Base-by-base conservation (phyloP, 2,329 filamentous ascomycete genomes). In the Penicillium sumatraense region DNA sequence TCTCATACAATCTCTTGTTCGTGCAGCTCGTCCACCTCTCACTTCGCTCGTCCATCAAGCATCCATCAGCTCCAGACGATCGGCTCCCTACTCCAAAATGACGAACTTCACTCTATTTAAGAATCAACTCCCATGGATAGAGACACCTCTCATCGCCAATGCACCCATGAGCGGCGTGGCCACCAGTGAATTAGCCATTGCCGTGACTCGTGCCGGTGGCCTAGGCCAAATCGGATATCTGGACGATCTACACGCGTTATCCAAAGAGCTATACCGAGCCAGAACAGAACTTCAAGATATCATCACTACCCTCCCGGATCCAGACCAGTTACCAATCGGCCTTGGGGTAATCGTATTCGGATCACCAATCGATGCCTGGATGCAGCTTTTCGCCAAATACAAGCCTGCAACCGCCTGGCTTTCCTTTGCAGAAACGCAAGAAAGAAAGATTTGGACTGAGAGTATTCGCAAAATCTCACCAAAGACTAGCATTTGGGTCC, bases 121-220 rank as follows among this genome's bases (percentile, higher is more conserved):
- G 23, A 18, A n/a, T 33, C 35, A 20, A n/a, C 44, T 60, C 16
- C 60, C 58, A 52, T 62, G 60, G 60, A 48, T 50, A 13, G 40
- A 53, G 29, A 20, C 50, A 14, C 60, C 60, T 18, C 49, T 62
- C 23, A 49, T 60, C 20, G 48, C 44, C 27, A 60, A 60, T 18
- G 58, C 60, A 2, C 60, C 60, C 16, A 62, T 60, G 60, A 60
- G 58, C 24, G 58, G 55, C n/a, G 49, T 53, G 3, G 60, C 60
- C 7, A 53, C 49, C 21, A 53, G 41, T 36, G 46, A 56, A 11
- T 46, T 62, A 1, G 60, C 60, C 1, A 47, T 31, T 3, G 58
- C 58, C 5, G 58, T 62, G 2, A 58, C 58, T 9, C 49, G 35
- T 14, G 51, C 57, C 5, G 60, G 60, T 7, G 60, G 60, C 4